Conservation (phyloP, 768 basidiomycete species). For the Chalciporus chontae region DNA sequence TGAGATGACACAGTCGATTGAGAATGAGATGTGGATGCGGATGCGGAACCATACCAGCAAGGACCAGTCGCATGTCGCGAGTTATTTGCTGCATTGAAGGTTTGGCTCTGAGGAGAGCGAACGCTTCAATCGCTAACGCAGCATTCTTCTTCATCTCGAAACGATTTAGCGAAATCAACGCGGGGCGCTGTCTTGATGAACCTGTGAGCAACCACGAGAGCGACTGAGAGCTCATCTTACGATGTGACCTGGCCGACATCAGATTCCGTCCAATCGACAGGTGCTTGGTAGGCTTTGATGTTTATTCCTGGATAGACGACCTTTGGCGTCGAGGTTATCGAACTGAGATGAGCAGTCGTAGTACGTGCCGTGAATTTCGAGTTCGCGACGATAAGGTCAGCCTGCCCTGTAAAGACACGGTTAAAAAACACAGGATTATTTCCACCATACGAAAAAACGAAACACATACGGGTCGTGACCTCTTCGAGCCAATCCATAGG, state of each 20-base stretch:
- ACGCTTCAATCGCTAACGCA: conserved; percentile 75
- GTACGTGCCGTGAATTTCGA: conserved; percentile 86
- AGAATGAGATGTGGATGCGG: no score
- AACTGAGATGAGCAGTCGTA: conserved; percentile 71
- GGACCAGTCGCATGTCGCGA: conserved; percentile 59
- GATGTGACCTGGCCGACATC: conserved; percentile 55
- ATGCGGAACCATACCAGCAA: conserved; percentile 57
- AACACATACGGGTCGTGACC: conserved; percentile 71
- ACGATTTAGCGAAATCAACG: conserved; percentile 85
- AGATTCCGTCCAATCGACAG: conserved; percentile 39
- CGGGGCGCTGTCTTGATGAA: conserved; percentile 54
- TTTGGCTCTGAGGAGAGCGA: conserved; percentile 50
- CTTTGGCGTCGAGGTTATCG: conserved; percentile 55
- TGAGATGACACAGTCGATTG: neutral
- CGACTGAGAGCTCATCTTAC: conserved; percentile 36
- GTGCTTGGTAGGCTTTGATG: conserved; percentile 59
- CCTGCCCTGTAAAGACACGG: conserved; percentile 55
- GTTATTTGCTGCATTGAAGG: conserved; percentile 18
- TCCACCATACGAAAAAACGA: neutral
- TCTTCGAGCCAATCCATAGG: conserved; percentile 94
- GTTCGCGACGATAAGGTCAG: conserved; percentile 89
- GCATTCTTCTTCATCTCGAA: conserved; percentile 96
- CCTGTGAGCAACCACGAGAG: neutral
- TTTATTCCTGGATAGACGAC: conserved; percentile 99
- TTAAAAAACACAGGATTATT: neutral